A percentile compares a stretch with the other conserved stretches of the same genome.
Conservation (phyloP, 2,329 filamentous ascomycete species). For the Stylonectria norvegica region DNA sequence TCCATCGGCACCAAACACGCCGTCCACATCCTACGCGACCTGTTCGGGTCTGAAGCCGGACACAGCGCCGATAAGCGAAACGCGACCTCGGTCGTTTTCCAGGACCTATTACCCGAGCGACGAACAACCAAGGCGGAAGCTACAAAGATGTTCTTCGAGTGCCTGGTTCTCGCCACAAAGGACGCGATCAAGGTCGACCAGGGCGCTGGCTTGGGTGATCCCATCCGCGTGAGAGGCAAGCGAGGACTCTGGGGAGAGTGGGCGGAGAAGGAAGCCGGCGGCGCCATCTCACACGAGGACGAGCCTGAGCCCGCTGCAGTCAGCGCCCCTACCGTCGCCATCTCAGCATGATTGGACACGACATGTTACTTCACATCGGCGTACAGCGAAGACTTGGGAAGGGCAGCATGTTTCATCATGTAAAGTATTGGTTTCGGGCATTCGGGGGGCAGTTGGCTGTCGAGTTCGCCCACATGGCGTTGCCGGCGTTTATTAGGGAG, state of each 20-base stretch:
- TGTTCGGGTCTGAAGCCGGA: slow-evolving; percentile 73
- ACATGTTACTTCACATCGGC: slow-evolving; percentile 2
- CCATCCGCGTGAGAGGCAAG: slow-evolving; percentile 84
- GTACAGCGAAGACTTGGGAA: slow-evolving; percentile 22
- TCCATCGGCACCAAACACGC: slow-evolving; percentile 92
- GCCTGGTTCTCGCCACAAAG: slow-evolving; percentile 92
- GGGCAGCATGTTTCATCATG: slow-evolving; percentile 28
- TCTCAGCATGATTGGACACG: slow-evolving; percentile 33
- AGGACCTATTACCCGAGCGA: slow-evolving; percentile 80
- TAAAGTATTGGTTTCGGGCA: slow-evolving; percentile 35
- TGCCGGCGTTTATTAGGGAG: slow-evolving; percentile 38
- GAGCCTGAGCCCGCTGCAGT: slow-evolving; percentile 38
- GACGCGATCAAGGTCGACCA: slow-evolving; percentile 98
- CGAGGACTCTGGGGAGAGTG: slow-evolving; percentile 94
- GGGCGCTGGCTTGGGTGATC: slow-evolving; percentile 68
- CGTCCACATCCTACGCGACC: slow-evolving; percentile 87
- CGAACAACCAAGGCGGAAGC: slow-evolving; percentile 83
- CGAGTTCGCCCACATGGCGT: slow-evolving; percentile 32
- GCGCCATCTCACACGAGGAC: slow-evolving; percentile 52
- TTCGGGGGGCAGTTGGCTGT: slow-evolving; percentile 31
- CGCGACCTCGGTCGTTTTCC: slow-evolving; percentile 78
- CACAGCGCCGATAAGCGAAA: slow-evolving; percentile 68
- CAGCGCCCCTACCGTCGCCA: slow-evolving; percentile 33
- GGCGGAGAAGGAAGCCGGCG: slow-evolving; percentile 74
- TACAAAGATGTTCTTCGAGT: slow-evolving; percentile 99